Evolutionary conservation across 345 rosid species (phyloP).

Genomic region (Luvunga scandens): DNA sequence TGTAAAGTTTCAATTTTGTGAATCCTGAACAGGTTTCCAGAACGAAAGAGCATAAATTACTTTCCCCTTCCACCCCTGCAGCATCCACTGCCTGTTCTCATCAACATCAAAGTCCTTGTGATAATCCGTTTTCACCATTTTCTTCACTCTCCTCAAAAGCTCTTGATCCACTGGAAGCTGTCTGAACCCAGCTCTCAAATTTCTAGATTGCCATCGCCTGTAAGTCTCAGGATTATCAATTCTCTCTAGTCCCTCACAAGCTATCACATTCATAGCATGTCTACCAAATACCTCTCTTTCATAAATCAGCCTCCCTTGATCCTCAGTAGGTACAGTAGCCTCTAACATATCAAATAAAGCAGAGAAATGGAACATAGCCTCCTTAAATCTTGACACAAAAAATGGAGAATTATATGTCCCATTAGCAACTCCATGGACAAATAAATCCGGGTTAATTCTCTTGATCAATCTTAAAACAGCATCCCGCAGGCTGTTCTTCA

Average conservation of each 20-base stretch:
- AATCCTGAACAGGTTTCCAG: conserved; percentile 39
- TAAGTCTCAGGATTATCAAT: conserved; percentile 60
- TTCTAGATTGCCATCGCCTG: conserved; percentile 53
- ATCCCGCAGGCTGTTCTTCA: conserved; percentile 41
- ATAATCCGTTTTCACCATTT: conserved; percentile 22
- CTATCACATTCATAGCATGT: conserved; percentile 52
- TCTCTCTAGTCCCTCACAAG: conserved; percentile 59
- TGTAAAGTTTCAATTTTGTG: neutral
- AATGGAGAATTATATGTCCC: conserved; percentile 54
- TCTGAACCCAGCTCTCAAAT: conserved; percentile 45
- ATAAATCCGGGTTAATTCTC: conserved; percentile 38
- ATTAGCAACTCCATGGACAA: conserved; percentile 39
- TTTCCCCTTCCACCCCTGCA: conserved; percentile 63
- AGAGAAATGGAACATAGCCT: conserved; percentile 59
- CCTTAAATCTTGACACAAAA: conserved; percentile 49
- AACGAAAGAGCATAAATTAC: conserved; percentile 35
- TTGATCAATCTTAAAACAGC: conserved; percentile 44
- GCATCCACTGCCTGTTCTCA: conserved; percentile 43
- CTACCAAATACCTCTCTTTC: conserved; percentile 44
- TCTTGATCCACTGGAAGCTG: conserved; percentile 33
- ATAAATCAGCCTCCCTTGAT: conserved; percentile 39
- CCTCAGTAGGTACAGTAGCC: conserved; percentile 39
- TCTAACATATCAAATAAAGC: conserved; percentile 55
- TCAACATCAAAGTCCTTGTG: conserved; percentile 47
- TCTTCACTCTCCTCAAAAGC: conserved; percentile 23